Evolutionary conservation across 2,329 filamentous ascomycete genomes (phyloP).

Genomic region (Leptographium lundbergii): DNA sequence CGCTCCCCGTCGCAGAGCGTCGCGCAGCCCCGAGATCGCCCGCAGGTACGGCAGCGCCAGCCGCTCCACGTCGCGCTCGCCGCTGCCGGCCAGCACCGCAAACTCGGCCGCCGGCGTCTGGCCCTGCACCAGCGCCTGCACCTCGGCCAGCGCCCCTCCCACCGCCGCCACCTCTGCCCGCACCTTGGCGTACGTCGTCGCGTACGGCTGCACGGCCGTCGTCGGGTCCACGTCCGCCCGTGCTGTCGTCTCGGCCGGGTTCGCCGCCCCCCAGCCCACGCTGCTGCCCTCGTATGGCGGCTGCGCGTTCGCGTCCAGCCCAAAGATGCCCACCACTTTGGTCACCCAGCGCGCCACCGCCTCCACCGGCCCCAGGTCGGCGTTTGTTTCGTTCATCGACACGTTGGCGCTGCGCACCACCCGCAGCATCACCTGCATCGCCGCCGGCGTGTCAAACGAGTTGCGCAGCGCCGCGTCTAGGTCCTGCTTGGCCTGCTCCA

Average conservation of each 20-base stretch:
- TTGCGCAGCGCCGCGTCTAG: conserved; percentile 50
- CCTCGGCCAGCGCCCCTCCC: neutral
- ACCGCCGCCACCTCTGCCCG: conserved; percentile 7
- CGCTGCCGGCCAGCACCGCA: neutral
- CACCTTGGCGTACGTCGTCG: conserved; percentile 7
- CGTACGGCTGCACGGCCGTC: conserved; percentile 11
- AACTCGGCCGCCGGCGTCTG: conserved; percentile 6
- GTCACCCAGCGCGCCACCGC: conserved; percentile 49
- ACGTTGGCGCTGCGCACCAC: conserved; percentile 53
- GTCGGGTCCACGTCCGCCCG: conserved; percentile 2
- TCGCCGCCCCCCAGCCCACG: conserved; percentile 55
- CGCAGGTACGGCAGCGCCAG: conserved; percentile 46
- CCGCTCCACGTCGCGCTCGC: conserved; percentile 8
- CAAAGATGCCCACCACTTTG: conserved; percentile 51
- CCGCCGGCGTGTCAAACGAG: conserved; percentile 56
- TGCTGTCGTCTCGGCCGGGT: conserved; percentile 31
- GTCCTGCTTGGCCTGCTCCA: conserved; percentile 41
- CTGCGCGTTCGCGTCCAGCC: conserved; percentile 36
- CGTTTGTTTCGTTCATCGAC: conserved; percentile 14
- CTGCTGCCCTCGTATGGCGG: conserved; percentile 24
- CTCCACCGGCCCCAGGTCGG: conserved; percentile 10
- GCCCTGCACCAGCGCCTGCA: conserved; percentile 6
- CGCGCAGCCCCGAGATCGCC: conserved; percentile 30
- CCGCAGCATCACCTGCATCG: conserved; percentile 48
- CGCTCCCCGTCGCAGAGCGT: conserved; percentile 20